These are phyloP conservation scores for Scutellaria galericulata DNA, from an alignment of 257 asterid species.

Conservation along the genomic window DNA sequence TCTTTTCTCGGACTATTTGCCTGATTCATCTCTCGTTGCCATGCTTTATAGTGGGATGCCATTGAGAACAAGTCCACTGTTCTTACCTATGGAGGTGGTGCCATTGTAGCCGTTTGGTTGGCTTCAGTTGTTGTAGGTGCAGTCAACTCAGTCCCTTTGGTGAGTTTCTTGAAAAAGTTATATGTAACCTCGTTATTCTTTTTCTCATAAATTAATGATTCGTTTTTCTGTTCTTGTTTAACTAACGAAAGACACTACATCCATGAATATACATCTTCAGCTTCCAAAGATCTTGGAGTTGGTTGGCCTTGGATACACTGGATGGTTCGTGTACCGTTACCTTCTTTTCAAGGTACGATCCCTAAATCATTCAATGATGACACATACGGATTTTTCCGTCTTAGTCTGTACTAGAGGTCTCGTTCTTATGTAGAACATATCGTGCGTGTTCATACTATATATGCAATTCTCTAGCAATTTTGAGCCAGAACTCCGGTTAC, in stretches of 20 bases:
- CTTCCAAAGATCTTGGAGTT: conserved; percentile 91
- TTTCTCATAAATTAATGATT: not conserved
- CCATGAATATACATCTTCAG: conserved; percentile 42
- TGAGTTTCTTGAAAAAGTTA: conserved; percentile 38
- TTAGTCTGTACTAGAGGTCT: not conserved
- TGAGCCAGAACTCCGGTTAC: too few relatives aligned
- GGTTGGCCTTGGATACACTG: conserved; percentile 90
- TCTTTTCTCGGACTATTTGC: not conserved
- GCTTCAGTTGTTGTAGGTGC: conserved; percentile 85
- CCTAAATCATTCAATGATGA: not conserved
- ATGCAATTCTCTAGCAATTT: too few relatives aligned
- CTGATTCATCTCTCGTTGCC: not conserved
- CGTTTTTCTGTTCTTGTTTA: not conserved
- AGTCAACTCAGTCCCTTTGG: conserved; percentile 93
- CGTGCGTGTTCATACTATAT: too few relatives aligned
- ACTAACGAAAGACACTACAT: not conserved
- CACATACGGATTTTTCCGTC: not conserved
- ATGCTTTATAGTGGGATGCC: conserved; percentile 78
- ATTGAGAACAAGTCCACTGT: conserved; percentile 93
- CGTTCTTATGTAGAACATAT: too few relatives aligned
- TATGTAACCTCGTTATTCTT: not conserved
- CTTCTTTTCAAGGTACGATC: conserved; percentile 81
- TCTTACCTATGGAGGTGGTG: conserved; percentile 85
- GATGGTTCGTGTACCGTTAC: conserved; percentile 96
- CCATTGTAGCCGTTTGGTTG: conserved; percentile 83